These are phyloP conservation scores for Wickerhamomyces subpelliculosus DNA, from an alignment of 805 yeast species.

Conservation along the genomic window DNA sequence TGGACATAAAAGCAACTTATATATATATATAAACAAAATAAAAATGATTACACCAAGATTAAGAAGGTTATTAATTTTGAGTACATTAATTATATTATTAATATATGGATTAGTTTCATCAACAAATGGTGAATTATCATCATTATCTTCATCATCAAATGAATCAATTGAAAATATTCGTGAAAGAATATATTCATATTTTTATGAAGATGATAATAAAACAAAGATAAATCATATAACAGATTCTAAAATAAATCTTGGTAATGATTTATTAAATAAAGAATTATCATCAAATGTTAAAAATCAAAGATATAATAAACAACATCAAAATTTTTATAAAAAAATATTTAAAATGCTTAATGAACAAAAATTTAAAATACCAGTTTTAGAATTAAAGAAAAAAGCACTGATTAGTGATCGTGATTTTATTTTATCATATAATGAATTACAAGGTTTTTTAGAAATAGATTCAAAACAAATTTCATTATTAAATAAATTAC, in stretches of 20 bases:
- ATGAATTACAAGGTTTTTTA: not conserved
- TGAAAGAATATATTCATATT: not conserved
- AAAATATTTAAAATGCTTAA: conserved; percentile 8
- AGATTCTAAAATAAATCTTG: not conserved
- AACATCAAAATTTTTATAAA: conserved; percentile 13
- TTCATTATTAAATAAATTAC: not conserved
- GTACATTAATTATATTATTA: not conserved
- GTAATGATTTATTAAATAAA: conserved; percentile 1
- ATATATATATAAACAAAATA: not conserved
- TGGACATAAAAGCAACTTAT: too few species aligned
- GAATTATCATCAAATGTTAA: not conserved
- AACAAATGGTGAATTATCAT: too few species aligned
- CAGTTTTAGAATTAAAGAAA: conserved; percentile 1
- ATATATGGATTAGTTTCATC: not conserved
- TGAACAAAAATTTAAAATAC: conserved; percentile 5
- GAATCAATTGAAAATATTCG: not conserved
- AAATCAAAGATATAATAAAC: not conserved
- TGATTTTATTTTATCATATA: not conserved
- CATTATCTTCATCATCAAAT: not conserved
- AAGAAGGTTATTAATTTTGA: not conserved
- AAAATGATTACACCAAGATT: not conserved
- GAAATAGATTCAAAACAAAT: not conserved
- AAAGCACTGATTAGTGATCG: not conserved
- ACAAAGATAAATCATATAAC: not conserved
- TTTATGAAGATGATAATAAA: conserved; percentile 1